Evolutionary conservation across 352 stramenopile genomes (phyloP), one percentile per base, ranked within the genome.

Genomic region (Globisporangium paroecandrum): DNA sequence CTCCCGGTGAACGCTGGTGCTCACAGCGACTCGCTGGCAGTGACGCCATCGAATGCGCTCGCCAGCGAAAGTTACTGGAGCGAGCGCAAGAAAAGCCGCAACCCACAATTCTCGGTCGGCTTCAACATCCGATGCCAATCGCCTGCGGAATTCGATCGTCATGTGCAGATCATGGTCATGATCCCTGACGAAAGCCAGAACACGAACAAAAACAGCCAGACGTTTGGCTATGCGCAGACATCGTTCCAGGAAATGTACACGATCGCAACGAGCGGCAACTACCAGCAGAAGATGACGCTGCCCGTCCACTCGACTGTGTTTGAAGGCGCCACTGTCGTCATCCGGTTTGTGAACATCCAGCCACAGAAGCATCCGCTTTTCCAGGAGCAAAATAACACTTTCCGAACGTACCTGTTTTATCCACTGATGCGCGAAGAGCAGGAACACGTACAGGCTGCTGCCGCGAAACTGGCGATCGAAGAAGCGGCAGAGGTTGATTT

Each of bases 161-260:
- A 91, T 36, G 74, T 94, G 9, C 79, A 90, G 69, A 78, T 94
- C 62, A 78, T 89, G 69, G 74, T 94, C 3, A 91, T 92, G 78
- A 86, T 94, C 54, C 83, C 83, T 5, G 86, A 94, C 36, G 86
- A 94, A 68, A 70, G 74, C n/a, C 77, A 81, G 34, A 71, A 71
- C 10, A 82, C 81, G 8, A 90, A 90, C 71, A 77, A 77, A 58
- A 88, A 85, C 66, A 77, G 79, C 32, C 81, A 89, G 62, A 67
- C 89, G 27, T 93, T 91, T 62, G 85, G 85, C 3, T 87, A 86
- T 64, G 85, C 83, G 34, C 71, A 87, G 60, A 87, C 85, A n/a
- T 90, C 85, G 0, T 93, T 93, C 68, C 85, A 91, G 51, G 82
- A 93, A 59, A 79, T 93, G 72, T 89, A 82, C 43, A 79, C 81